These are phyloP conservation scores for Dictyostelium purpureum DNA, from an alignment of 78 protist species.

Conservation along the genomic window DNA sequence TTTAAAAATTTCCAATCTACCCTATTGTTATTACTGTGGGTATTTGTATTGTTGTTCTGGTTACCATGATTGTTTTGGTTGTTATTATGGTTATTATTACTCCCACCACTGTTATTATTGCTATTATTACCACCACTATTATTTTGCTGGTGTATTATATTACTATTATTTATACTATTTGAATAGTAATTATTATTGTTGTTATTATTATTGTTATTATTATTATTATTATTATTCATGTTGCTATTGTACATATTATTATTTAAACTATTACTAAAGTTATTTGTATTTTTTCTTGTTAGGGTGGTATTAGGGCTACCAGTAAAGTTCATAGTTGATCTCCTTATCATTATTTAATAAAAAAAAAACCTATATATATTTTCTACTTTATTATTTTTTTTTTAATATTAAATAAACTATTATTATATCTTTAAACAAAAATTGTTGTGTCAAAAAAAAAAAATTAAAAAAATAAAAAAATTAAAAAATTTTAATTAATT, in stretches of 20 bases:
- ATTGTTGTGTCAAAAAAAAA: not conserved
- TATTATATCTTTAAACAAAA: too few relatives aligned
- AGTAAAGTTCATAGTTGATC: not conserved
- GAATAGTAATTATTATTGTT: not conserved
- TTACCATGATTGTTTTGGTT: not conserved
- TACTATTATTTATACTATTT: too few relatives aligned
- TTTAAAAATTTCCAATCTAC: conserved; percentile 15
- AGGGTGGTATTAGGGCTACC: not conserved
- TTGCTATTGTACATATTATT: not conserved
- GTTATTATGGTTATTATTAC: not conserved
- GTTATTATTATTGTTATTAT: not conserved
- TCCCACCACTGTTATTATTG: not conserved
- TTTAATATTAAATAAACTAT: not conserved
- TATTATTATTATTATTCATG: not conserved
- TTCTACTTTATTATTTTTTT: not conserved
- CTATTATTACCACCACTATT: too few relatives aligned
- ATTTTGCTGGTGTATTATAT: too few relatives aligned
- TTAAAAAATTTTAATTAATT: too few relatives aligned
- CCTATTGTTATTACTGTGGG: not conserved
- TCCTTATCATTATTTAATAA: not conserved
- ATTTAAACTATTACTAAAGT: not conserved
- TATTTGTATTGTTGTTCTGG: not conserved
- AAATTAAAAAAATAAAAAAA: not conserved
- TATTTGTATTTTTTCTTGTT: not conserved
- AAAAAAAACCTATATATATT: not conserved